Evolutionary conservation across 1,284 basidiomycete genomes (phyloP), one percentile per base, ranked within the genome.

Genomic region (Ustilago trichophora): DNA sequence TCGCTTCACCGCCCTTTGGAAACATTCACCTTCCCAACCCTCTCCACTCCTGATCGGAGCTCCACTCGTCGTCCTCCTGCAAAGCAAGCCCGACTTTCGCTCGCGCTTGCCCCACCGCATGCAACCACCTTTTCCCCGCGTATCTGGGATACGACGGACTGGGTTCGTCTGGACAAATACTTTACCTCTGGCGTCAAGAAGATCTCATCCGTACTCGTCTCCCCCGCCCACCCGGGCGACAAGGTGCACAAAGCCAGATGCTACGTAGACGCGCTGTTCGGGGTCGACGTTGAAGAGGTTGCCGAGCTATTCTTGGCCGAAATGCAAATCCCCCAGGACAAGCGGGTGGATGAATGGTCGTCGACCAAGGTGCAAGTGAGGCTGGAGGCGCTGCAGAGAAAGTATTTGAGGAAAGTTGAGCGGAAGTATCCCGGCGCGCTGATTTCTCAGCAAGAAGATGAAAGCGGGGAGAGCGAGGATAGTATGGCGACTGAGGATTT

Each of bases 141-240:
- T 32, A 18, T 45, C 1, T 70, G 67, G 67, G 49, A 56, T 6
- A 44, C 56, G 1, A 8, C 18, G 3, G 67, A 70, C 47, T 70
- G 67, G 67, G 18, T 31, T 1, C 48, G 67, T 3, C 60, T 70
- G 6, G 67, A 70, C 53, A 60, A 54, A 42, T 70, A 65, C 50
- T 65, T 65, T n/a, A 43, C 56, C 3, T 38, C 25, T 5, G 52
- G 48, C 12, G 37, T 70, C 26, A 52, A 54, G 26, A 18, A 27
- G n/a, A 55, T 59, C 38, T 47, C 63, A 12, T 26, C 42, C 4
- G 12, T 13, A 0, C 44, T 55, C 12, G 31, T 62, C 33, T 29
- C 27, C 27, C 27, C 10, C 33, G 0, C 8, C 22, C 25, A 2
- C 26, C 38, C 5, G 43, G 3, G 6, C 4, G 3, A 15, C 6